Evolutionary conservation across 495 filamentous ascomycete genomes (phyloP).

Genomic region (Staphylotrichum longicolle): DNA sequence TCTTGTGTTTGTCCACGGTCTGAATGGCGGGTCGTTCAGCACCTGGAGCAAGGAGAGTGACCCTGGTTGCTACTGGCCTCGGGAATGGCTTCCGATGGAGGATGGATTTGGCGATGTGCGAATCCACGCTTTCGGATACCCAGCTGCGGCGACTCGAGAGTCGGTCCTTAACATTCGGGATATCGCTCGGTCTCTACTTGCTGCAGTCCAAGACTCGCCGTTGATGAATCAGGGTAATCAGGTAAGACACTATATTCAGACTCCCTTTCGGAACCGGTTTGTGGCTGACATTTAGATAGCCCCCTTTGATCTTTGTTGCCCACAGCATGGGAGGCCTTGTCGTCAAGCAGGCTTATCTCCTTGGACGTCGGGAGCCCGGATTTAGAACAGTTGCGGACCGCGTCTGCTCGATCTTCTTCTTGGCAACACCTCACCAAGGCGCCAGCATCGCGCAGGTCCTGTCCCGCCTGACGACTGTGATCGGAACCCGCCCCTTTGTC

Average conservation of each 20-base stretch:
- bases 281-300: conserved; percentile 17
- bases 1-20: conserved; percentile 35
- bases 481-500: conserved; percentile 20
- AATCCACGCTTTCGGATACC: conserved; percentile 32
- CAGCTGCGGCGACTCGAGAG: not conserved
- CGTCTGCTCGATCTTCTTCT: conserved; percentile 45
- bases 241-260: not conserved
- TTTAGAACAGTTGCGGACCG: conserved; percentile 30
- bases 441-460: conserved; percentile 42
- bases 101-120: conserved; percentile 26
- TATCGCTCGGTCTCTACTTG: conserved; percentile 43
- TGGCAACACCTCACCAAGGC: conserved; percentile 51
- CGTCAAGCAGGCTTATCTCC: conserved; percentile 42
- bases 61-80: conserved; percentile 29
- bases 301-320: conserved; percentile 42
- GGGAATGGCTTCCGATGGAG: conserved; percentile 30
- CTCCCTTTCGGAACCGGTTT: not conserved
- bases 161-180: conserved; percentile 41
- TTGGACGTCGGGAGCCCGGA: conserved; percentile 19
- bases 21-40: conserved; percentile 29
- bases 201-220: conserved; percentile 35
- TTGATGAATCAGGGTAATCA: conserved; percentile 12
- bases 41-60: conserved; percentile 26
- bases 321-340: conserved; percentile 54
- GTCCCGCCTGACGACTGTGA: conserved; percentile 14